Base-by-base conservation (phyloP, 176 grass and related monocot species). In the Saccharum officinarum region DNA sequence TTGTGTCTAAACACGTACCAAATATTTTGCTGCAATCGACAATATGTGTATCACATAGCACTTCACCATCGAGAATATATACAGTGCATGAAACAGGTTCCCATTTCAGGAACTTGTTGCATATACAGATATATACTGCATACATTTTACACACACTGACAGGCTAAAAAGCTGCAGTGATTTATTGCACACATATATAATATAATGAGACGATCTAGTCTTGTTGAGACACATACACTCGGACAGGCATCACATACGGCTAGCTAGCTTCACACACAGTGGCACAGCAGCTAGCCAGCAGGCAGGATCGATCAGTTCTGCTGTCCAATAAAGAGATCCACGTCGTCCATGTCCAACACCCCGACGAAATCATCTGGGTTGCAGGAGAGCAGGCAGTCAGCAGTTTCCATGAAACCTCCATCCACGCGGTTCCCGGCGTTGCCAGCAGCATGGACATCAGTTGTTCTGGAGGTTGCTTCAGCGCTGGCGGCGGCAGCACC, bases 61-160 rank as follows among this genome's bases (percentile, higher is more conserved):
- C 20, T n/a, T 59, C 54, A 59, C 57, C n/a, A 61, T 25, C 1
- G 57, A 61, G 8, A 61, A 25, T 25, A 61, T 62, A 62, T 12
- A 62, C n/a, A 62, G 59, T 34, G 75, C 15, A 76, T 68, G 28
- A 26, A 36, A 38, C 60, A 4, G 57, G 59, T 42, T 57, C 12
- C 16, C 60, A 54, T 45, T 40, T 82, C 46, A 60, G 45, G 26
- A 76, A 82, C 79, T 75, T 26, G 22, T 80, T 67, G 28, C 55
- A 23, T 41, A 68, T 9, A 28, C 28, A 28, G 28, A 28, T 37
- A 23, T 10, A 62, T 26, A 61, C 13, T 15, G 15, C 4, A 20
- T 20, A 87, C 42, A 55, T 31, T 25, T 68, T 75, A 17, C 50
- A 25, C 57, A 75, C 36, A 75, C 45, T 26, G 33, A 47, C 49